Evolutionary conservation across 2,329 filamentous ascomycete genomes (phyloP), one percentile per base, ranked within the genome.

Genomic region (Ophiostoma piceae): DNA sequence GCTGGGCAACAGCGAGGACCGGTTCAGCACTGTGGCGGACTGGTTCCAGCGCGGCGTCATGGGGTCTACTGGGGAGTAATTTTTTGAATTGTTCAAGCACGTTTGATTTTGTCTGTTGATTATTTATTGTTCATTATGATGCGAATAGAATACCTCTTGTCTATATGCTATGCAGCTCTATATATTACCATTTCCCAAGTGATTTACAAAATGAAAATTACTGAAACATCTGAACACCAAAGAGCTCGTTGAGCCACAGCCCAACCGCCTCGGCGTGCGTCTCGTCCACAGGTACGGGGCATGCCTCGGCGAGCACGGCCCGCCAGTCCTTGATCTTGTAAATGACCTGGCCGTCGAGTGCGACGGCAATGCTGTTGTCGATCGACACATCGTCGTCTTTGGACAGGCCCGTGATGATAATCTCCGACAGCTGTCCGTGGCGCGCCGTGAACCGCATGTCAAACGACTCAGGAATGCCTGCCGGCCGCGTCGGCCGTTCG

Each of bases 1-100:
- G 74, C 79, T 99, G 73, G 88, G 88, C 76, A 80, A 89, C 73
- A 92, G 91, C 69, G 88, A 88, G 54, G 94, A 97, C 79, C 85
- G 91, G 68, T 97, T 98, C 78, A 91, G 87, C n/a, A 94, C 92
- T 1, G 87, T 98, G 70, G 92, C 92, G 71, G 92, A 97, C 77
- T 99, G 95, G 87, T 98, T 97, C 83, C 94, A 94, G 0, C 83
- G 94, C 70, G 94, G 95, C 0, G 93, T 98, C 3, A 96, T 98
- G 93, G 86, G 84, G 35, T 78, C 71, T 35, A 64, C 32, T 1
- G 62, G 62, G 35, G 62, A 65, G 62, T 65, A 22, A 19, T 26
- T 9, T 14, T 14, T 41, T 66, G 26, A 29, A 29, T 22, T 26
- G 35, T n/a, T 65, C 8, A 1, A 7, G 9, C 62, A 60, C 26